Percentiles rank a stretch among this genome's conserved stretches.
These are phyloP conservation scores for Funneliformis mosseae DNA, from an alignment of 192 early-diverging fungal genomes.

Conservation along the genomic window DNA sequence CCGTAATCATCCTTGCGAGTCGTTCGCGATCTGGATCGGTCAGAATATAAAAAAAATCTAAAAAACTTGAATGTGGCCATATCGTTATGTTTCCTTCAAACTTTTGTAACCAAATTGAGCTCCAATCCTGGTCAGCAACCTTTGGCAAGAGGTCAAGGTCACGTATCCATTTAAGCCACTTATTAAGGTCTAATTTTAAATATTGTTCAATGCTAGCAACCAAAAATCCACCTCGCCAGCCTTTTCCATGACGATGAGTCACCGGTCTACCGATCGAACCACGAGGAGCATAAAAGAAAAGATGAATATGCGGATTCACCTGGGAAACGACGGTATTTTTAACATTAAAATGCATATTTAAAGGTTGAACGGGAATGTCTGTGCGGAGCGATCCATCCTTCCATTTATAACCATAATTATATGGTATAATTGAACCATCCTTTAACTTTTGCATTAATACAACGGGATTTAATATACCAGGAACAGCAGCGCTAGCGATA, in stretches of 20 bases:
- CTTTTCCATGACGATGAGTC: constrained; percentile 66
- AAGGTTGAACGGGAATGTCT: constrained; percentile 75
- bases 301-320: constrained; percentile 85
- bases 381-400: constrained; percentile 87
- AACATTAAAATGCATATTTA: constrained; percentile 81
- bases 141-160: constrained; percentile 81
- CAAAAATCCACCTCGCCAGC: constrained; percentile 93
- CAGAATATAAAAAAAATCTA: constrained; percentile 66
- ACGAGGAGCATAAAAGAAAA: constrained; percentile 85
- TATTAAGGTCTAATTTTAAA: constrained; percentile 82
- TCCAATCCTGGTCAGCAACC: constrained; percentile 77
- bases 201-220: constrained; percentile 76
- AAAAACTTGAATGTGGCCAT: constrained; percentile 60
- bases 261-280: constrained; percentile 78
- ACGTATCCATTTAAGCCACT: constrained; percentile 80
- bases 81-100: constrained; percentile 92
- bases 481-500: constrained; percentile 84
- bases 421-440: constrained; percentile 68
- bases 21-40: constrained; percentile 63
- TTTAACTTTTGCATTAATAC: constrained; percentile 79
- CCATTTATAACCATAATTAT: constrained; percentile 74
- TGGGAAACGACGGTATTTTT: constrained; percentile 84
- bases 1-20: constrained; percentile 57
- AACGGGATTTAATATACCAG: constrained; percentile 81
- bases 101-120: constrained; percentile 82